Conservation (phyloP, 176 grass and related monocot species). For the Oryza officinalis region DNA sequence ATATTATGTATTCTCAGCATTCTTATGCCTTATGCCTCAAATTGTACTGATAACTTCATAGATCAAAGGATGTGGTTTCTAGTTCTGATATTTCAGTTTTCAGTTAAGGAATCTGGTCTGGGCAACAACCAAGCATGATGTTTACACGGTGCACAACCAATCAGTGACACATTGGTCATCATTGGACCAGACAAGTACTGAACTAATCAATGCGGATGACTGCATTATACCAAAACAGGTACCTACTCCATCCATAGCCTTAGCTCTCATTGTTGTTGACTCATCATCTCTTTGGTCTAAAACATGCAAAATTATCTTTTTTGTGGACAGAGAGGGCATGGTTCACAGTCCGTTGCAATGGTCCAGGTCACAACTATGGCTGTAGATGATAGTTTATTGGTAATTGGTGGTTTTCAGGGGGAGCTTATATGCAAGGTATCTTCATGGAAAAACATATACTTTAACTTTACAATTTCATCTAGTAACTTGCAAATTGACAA, state of each 20-base stretch:
- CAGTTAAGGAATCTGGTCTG: slow-evolving; percentile 93
- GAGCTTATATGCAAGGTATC: slow-evolving; percentile 96
- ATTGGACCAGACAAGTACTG: slow-evolving; percentile 59
- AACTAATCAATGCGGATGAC: slow-evolving; percentile 71
- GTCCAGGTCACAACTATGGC: slow-evolving; percentile 92
- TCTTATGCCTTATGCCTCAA: slow-evolving; percentile 21
- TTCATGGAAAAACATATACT: not conserved
- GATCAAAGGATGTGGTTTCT: slow-evolving; percentile 10
- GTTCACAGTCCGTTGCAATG: slow-evolving; percentile 70
- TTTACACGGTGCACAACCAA: slow-evolving; percentile 82
- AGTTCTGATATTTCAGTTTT: slow-evolving; percentile 30
- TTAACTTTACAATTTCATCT: not conserved
- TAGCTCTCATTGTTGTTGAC: not conserved
- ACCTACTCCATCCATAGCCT: slow-evolving; percentile 1
- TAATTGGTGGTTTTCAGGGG: slow-evolving; percentile 86
- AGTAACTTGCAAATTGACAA: not conserved
- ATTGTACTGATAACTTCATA: not conserved
- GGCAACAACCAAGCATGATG: slow-evolving; percentile 96
- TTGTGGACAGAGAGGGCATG: slow-evolving; percentile 56
- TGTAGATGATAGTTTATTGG: slow-evolving; percentile 72
- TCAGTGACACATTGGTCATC: slow-evolving; percentile 89
- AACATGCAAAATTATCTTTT: slow-evolving; percentile 12
- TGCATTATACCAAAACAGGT: slow-evolving; percentile 72
- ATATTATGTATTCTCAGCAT: not conserved
- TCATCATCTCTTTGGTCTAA: slow-evolving; percentile 22